Percentiles rank a stretch among this genome's conserved stretches.
Evolutionary conservation across 345 rosid genomes (phyloP).

Genomic region (Salix caprea): DNA sequence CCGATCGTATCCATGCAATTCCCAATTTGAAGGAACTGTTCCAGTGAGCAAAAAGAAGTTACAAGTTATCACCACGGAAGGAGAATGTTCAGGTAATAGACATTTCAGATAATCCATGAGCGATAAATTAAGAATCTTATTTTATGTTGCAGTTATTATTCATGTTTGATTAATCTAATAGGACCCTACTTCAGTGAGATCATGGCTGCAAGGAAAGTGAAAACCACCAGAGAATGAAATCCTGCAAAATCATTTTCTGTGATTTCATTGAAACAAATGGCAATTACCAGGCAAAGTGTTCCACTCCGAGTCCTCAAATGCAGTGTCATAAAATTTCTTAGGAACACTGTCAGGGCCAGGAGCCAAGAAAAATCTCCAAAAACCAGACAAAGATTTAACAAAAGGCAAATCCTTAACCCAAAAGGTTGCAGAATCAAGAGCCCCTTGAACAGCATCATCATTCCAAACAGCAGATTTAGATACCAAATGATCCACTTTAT

Average conservation of each 20-base stretch:
- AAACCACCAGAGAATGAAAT: neutral
- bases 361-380: slow-evolving; percentile 87
- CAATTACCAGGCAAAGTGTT: slow-evolving; percentile 62
- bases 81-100: neutral
- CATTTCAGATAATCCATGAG: neutral
- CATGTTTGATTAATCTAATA: neutral
- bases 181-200: neutral
- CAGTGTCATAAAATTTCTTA: slow-evolving; percentile 41
- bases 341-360: slow-evolving; percentile 61
- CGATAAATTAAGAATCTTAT: neutral
- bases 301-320: slow-evolving; percentile 76
- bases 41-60: slow-evolving; percentile 25
- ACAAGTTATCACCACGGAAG: slow-evolving; percentile 10
- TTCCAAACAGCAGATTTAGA: slow-evolving; percentile 81
- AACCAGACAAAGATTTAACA: slow-evolving; percentile 76
- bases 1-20: slow-evolving; percentile 90
- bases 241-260: neutral
- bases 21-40: slow-evolving; percentile 99
- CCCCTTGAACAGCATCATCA: slow-evolving; percentile 70
- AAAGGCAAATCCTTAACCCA: slow-evolving; percentile 85
- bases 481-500: slow-evolving; percentile 58
- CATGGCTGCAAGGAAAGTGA: neutral
- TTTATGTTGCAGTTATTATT: neutral
- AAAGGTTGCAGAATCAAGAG: slow-evolving; percentile 68
- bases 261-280: neutral